Conservation (phyloP, 164 flowering plant genomes). For the Sedum album region DNA sequence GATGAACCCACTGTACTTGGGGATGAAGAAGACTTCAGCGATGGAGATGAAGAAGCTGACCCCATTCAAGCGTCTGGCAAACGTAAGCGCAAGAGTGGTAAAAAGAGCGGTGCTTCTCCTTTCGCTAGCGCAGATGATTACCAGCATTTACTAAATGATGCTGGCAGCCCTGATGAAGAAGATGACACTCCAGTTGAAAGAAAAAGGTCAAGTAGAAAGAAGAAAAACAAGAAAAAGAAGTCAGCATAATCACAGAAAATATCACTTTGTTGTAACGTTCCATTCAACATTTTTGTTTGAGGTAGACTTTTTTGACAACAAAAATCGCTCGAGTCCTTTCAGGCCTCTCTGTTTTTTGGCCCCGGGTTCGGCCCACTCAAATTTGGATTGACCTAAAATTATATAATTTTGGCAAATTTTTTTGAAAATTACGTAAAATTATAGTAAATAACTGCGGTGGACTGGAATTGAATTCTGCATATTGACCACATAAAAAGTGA, state of each 20-base stretch:
- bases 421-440: no score
- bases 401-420: no score
- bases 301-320: no score
- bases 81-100: constrained; percentile 33
- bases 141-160: constrained; percentile 48
- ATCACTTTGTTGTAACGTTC: no score
- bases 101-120: constrained; percentile 46
- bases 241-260: neutral
- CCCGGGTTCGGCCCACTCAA: no score
- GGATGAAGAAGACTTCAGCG: constrained; percentile 27
- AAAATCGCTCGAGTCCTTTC: no score
- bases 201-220: constrained; percentile 15
- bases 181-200: constrained; percentile 9
- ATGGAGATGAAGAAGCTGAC: constrained; percentile 15
- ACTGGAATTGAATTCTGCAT: no score
- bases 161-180: constrained; percentile 13
- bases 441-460: no score
- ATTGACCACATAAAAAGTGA: no score
- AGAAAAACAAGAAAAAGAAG: constrained; percentile 20
- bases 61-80: constrained; percentile 6
- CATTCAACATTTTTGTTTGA: neutral
- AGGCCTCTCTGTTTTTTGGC: no score
- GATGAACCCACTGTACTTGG: constrained; percentile 16
- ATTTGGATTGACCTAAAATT: no score
- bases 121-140: constrained; percentile 92